Conservation (phyloP, 345 rosid species). For the Kandelia obovata region DNA sequence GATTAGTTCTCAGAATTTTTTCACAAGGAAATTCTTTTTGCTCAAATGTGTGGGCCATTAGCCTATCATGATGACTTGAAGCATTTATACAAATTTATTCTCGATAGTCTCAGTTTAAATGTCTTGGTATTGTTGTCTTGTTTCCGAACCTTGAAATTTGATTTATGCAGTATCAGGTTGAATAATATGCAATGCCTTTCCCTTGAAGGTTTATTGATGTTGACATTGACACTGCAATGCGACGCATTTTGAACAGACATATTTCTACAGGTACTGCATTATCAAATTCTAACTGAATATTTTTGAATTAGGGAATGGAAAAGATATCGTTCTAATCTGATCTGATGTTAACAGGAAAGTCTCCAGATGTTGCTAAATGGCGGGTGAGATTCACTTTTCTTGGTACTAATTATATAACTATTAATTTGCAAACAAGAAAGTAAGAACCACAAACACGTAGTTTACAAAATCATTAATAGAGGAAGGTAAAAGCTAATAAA, state of each 20-base stretch:
- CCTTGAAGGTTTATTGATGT: conserved; percentile 68
- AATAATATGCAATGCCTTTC: conserved; percentile 14
- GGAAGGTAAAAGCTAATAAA: too few species aligned
- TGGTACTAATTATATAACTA: background rate
- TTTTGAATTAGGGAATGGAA: background rate
- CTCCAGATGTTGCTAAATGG: conserved; percentile 74
- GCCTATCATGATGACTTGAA: too few species aligned
- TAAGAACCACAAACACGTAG: too few species aligned
- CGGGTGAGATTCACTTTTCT: conserved; percentile 44
- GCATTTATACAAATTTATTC: too few species aligned
- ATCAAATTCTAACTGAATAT: background rate
- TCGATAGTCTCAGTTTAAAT: too few species aligned
- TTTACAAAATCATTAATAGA: too few species aligned
- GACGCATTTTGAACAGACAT: conserved; percentile 68
- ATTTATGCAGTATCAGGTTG: conserved; percentile 2
- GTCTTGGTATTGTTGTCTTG: background rate
- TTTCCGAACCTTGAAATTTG: conserved; percentile 1
- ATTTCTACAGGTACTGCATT: conserved; percentile 59
- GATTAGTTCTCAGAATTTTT: too few species aligned
- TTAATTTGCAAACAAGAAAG: too few species aligned
- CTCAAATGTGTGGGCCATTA: too few species aligned
- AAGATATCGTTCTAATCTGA: background rate
- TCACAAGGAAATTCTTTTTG: too few species aligned
- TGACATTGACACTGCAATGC: conserved; percentile 70
- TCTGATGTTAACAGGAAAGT: conserved; percentile 51